phyloP scores from a whole-genome alignment of 2,329 filamentous ascomycete species.

The Metarhizium album region DNA sequence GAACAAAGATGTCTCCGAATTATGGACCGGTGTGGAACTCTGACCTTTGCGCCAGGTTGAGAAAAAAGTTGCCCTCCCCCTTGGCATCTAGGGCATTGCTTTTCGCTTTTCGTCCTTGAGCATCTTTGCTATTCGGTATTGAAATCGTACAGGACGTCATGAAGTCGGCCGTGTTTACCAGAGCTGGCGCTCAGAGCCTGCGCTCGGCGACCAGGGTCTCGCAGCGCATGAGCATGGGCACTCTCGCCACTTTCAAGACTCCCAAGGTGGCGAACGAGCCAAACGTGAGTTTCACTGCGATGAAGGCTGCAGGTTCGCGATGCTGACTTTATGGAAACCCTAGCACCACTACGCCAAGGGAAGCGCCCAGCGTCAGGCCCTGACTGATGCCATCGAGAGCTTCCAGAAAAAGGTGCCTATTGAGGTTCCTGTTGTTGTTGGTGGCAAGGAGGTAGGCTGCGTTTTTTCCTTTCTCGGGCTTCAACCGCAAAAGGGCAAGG shows the following conservation, averaged over 20 bases:
- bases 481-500: not conserved
- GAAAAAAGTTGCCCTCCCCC: not conserved
- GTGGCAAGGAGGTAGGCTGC: constrained; percentile 62
- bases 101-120: not conserved
- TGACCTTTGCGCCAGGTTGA: not conserved
- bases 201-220: constrained; percentile 17
- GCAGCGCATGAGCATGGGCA: constrained; percentile 32
- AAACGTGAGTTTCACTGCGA: constrained; percentile 56
- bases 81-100: not conserved
- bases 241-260: constrained; percentile 75
- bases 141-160: constrained; percentile 11
- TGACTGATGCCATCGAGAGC: constrained; percentile 61
- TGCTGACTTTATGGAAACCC: not conserved
- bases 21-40: not conserved
- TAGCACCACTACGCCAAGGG: constrained; percentile 86
- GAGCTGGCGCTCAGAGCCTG: constrained; percentile 21
- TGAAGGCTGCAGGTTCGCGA: not conserved
- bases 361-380: constrained; percentile 64
- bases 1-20: not conserved
- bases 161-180: constrained; percentile 24
- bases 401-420: constrained; percentile 60
- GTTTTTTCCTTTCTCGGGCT: not conserved
- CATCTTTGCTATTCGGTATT: not conserved
- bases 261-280: constrained; percentile 85
- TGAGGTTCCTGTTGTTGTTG: constrained; percentile 73